Evolutionary conservation across 805 yeast genomes (phyloP).

Genomic region (Isabelozyma gotoi): DNA sequence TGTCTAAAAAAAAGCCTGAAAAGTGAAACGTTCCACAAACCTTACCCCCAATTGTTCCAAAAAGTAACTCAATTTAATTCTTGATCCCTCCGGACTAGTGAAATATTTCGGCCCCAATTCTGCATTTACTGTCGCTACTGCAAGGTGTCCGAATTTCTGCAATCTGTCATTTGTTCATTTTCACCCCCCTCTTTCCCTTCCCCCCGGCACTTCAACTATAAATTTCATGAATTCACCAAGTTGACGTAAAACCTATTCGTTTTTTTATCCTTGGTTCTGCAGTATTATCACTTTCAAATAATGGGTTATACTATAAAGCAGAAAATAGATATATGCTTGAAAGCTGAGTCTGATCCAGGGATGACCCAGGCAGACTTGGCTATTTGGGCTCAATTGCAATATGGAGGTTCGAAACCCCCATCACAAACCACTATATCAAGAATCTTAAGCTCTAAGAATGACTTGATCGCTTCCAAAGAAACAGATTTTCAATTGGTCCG

Average conservation of each 20-base stretch:
- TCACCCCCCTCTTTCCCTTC: background rate
- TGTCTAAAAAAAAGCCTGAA: too few relatives aligned
- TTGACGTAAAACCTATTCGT: background rate
- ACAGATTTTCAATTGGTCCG: slow-evolving; percentile 51
- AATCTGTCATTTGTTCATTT: background rate
- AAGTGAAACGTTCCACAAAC: background rate
- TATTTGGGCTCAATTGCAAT: slow-evolving; percentile 58
- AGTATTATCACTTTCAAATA: background rate
- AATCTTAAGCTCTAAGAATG: slow-evolving; percentile 56
- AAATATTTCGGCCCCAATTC: too few relatives aligned
- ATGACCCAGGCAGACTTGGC: slow-evolving; percentile 70
- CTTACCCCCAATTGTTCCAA: too few relatives aligned
- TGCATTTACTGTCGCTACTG: background rate
- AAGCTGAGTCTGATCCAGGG: slow-evolving; percentile 64
- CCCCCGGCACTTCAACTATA: background rate
- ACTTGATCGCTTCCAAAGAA: slow-evolving; percentile 48
- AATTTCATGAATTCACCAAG: background rate
- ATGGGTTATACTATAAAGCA: slow-evolving; percentile 64
- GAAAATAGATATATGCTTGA: slow-evolving; percentile 64
- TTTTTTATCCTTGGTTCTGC: background rate
- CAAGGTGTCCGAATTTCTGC: background rate
- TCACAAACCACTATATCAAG: slow-evolving; percentile 69
- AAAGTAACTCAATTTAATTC: background rate
- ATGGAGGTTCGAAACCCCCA: slow-evolving; percentile 53
- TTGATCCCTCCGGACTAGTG: background rate